Base-by-base conservation (phyloP, 345 rosid genomes). In the Erysimum cheiranthoides region DNA sequence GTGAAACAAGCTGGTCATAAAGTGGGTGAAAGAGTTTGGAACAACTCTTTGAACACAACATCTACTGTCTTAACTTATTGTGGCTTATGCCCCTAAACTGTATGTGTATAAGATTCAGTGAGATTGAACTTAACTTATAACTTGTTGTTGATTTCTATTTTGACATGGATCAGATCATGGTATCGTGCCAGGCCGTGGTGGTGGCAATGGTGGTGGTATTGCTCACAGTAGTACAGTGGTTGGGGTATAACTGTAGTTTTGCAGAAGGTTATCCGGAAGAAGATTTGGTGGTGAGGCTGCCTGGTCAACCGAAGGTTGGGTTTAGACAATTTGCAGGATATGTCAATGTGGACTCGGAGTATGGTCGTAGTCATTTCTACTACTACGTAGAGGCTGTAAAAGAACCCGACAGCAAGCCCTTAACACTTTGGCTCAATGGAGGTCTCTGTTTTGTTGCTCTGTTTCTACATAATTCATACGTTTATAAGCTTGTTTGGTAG, bases 371-470 rank as follows among this genome's bases (percentile, higher is more conserved):
- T 86, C 83, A 91, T 82, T 93, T 91, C 68, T 93, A 93, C 74
- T 93, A 89, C 85, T 93, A 85, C 38, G 93, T 87, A 8, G 96
- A 91, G 61, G 93, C 97, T 16, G 85, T 82, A 5, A 72, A 74
- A 36, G 69, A 87, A 17, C 83, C 92, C 25, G 64, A 75, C 27
- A 74, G 58, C 21, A 91, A 86, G 75, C 93, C 98, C 39, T 92
- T 93, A 31, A 72, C 96, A 63, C 90, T 93, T 56, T 93, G 93
- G 98, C 97, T 91, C 82, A 93, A 91, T 84, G 97, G 97, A 87
- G 96, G 93, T 57, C 7, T n/a, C 13, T 32, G 17, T 14, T 56
- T 31, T 7, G 21, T 52, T 52, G 3, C 57, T 51, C 31, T 51
- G 8, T 53, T 53, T 18, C 14, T 60, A 1, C 45, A 49, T 9